Conservation (phyloP, 164 flowering plant genomes). For the grape (Vitis vinifera) region ASM3070453v1 NC_081823.1:6743001-6743500, state of each 20-base stretch:
- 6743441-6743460: background rate
- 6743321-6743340: background rate
- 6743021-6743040: background rate
- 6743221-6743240: background rate
- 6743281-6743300: background rate
- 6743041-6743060: background rate
- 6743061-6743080: background rate
- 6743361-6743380: background rate
- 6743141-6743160: background rate
- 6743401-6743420: too few relatives aligned
- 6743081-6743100: background rate
- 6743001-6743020: slow-evolving; percentile 20
- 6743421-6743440: too few relatives aligned
- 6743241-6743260: too few relatives aligned
- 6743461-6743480: background rate
- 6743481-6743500: background rate
- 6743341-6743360: background rate
- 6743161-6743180: background rate
- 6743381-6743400: too few relatives aligned
- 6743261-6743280: too few relatives aligned
- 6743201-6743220: background rate
- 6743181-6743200: background rate
- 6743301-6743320: background rate
- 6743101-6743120: background rate
- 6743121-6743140: background rate